phyloP scores from a whole-genome alignment of 352 stramenopile species.

The Thalassiosira tumida region DNA sequence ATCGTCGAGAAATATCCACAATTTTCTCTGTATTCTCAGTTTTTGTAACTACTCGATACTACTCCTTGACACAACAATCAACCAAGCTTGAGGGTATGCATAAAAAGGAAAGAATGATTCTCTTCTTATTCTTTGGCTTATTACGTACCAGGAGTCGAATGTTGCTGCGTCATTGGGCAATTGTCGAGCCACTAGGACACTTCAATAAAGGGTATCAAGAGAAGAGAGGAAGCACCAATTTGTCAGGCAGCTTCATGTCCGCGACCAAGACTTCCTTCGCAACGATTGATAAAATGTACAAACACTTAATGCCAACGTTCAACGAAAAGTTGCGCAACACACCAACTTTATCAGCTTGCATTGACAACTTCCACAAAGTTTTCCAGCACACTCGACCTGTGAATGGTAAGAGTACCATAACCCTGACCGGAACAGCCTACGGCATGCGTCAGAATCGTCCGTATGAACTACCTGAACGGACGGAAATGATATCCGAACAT shows the following conservation, averaged over 20 bases:
- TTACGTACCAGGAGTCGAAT: neutral
- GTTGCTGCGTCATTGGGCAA: conserved; percentile 1
- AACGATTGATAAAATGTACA: neutral
- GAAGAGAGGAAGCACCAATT: too few species aligned
- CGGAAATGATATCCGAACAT: conserved; percentile 7
- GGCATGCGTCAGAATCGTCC: neutral
- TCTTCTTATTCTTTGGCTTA: neutral
- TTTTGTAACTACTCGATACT: too few species aligned
- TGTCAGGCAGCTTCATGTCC: neutral
- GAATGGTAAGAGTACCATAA: conserved; percentile 13
- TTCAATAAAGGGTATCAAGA: conserved; percentile 1
- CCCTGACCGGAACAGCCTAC: conserved; percentile 10
- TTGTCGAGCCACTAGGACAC: neutral
- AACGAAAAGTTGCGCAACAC: neutral
- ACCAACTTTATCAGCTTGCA: too few species aligned
- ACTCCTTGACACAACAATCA: too few species aligned
- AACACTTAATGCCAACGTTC: conserved; percentile 9
- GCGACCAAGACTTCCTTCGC: neutral
- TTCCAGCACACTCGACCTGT: neutral
- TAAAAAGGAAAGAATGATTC: neutral
- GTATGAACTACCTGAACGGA: neutral
- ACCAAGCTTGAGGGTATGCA: too few species aligned
- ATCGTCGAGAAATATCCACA: too few species aligned
- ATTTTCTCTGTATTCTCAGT: too few species aligned
- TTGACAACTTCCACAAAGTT: conserved; percentile 30